A percentile compares a stretch with the other conserved stretches of the same genome.
phyloP scores from a whole-genome alignment of 805 yeast species.

The Candida tammaniensis region DNA sequence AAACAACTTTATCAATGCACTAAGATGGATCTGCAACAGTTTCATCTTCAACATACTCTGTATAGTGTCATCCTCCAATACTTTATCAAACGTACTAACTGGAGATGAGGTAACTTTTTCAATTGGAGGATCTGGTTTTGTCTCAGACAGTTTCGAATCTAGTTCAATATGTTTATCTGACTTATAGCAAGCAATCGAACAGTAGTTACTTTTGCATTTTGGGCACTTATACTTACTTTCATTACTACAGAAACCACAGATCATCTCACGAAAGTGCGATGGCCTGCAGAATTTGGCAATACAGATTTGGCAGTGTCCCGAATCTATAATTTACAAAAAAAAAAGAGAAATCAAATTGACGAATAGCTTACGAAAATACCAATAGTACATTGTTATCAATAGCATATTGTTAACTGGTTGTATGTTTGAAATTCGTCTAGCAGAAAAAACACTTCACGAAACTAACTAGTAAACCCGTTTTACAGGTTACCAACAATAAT shows the following conservation, averaged over 20 bases:
- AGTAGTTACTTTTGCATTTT: slow-evolving; percentile 43
- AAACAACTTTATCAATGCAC: slow-evolving; percentile 31
- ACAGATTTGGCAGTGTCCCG: no score
- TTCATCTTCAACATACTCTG: slow-evolving; percentile 47
- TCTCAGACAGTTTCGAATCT: slow-evolving; percentile 1
- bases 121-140: not conserved
- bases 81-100: slow-evolving; percentile 15
- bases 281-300: no score
- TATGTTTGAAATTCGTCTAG: no score
- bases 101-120: not conserved
- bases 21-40: slow-evolving; percentile 55
- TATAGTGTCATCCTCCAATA: slow-evolving; percentile 44
- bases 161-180: slow-evolving; percentile 3
- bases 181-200: slow-evolving; percentile 64
- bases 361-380: no score
- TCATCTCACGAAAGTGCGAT: no score
- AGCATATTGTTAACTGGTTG: no score
- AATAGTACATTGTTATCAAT: no score
- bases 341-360: no score
- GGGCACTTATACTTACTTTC: slow-evolving; percentile 59
- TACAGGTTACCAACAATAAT: no score
- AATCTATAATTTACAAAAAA: no score
- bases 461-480: no score
- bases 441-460: no score
- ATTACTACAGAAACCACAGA: slow-evolving; percentile 38